A percentile compares a stretch with the other conserved stretches of the same genome.
These are phyloP conservation scores for Lachancea mirantina DNA, from an alignment of 805 yeast species.

Conservation along the genomic window DNA sequence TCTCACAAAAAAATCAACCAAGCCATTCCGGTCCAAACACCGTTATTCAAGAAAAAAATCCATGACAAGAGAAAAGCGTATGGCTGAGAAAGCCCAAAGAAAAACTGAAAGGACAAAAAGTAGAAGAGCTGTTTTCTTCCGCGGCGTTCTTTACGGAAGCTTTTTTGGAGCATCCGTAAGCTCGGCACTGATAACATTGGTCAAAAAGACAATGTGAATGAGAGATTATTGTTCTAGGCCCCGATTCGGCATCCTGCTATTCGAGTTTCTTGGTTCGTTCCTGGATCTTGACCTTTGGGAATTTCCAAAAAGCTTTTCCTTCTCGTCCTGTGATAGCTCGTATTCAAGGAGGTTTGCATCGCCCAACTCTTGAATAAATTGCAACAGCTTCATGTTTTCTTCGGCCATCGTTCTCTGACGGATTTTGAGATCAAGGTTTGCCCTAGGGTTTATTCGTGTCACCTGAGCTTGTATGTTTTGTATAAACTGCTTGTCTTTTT, in stretches of 20 bases:
- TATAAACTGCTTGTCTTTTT: conserved; percentile 28
- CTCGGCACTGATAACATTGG: conserved; percentile 14
- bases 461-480: conserved; percentile 30
- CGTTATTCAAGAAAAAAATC: no score
- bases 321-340: conserved; percentile 27
- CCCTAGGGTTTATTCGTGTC: conserved; percentile 23
- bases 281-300: conserved; percentile 2
- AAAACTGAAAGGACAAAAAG: no score
- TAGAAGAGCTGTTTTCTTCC: conserved; percentile 14
- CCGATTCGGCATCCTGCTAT: not conserved
- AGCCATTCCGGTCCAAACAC: no score
- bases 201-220: conserved; percentile 4
- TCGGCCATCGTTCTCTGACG: conserved; percentile 38
- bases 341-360: conserved; percentile 26
- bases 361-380: conserved; percentile 36
- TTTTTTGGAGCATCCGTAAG: conserved; percentile 26
- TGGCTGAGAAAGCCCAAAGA: not conserved
- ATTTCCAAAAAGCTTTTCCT: conserved; percentile 25
- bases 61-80: no score
- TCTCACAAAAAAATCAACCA: no score
- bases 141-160: conserved; percentile 25
- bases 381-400: conserved; percentile 36
- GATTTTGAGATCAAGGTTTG: conserved; percentile 32
- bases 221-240: not conserved
- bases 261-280: not conserved